Evolutionary conservation across 202 grass and related monocot species (phyloP).

Genomic region (Carex arenaria): DNA sequence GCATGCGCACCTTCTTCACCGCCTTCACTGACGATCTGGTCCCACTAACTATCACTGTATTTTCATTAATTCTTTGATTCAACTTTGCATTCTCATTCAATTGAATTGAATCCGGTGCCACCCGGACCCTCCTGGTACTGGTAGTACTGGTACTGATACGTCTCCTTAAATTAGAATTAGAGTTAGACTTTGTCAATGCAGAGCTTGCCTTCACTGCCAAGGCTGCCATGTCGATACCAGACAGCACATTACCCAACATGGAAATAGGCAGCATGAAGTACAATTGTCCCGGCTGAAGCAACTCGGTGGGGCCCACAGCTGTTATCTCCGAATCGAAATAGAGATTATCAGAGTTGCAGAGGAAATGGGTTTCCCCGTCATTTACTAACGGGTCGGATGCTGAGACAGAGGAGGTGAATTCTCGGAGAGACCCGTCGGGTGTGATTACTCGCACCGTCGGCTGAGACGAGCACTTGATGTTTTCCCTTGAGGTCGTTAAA

Average conservation of each 20-base stretch:
- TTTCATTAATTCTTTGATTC: slow-evolving; percentile 17
- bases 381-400: slow-evolving; percentile 32
- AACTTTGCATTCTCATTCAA: slow-evolving; percentile 5
- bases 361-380: slow-evolving; percentile 23
- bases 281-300: slow-evolving; percentile 49
- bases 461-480: slow-evolving; percentile 27
- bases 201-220: slow-evolving; percentile 54
- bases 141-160: background rate
- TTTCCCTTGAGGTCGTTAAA: slow-evolving; percentile 37
- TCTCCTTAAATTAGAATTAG: background rate
- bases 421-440: slow-evolving; percentile 48
- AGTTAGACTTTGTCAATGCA: slow-evolving; percentile 25
- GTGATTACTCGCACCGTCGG: slow-evolving; percentile 38
- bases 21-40: background rate
- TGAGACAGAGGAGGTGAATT: slow-evolving; percentile 20
- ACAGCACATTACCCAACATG: slow-evolving; percentile 37
- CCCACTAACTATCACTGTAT: slow-evolving; percentile 5
- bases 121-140: slow-evolving; percentile 12
- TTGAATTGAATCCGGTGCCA: slow-evolving; percentile 29
- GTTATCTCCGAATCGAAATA: slow-evolving; percentile 48
- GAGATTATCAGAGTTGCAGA: slow-evolving; percentile 77
- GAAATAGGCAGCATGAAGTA: slow-evolving; percentile 64
- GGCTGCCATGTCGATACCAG: slow-evolving; percentile 52
- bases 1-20: background rate
- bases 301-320: slow-evolving; percentile 30